Base-by-base conservation (phyloP, 352 stramenopile species). In the Phytophthora fragariae region DNA sequence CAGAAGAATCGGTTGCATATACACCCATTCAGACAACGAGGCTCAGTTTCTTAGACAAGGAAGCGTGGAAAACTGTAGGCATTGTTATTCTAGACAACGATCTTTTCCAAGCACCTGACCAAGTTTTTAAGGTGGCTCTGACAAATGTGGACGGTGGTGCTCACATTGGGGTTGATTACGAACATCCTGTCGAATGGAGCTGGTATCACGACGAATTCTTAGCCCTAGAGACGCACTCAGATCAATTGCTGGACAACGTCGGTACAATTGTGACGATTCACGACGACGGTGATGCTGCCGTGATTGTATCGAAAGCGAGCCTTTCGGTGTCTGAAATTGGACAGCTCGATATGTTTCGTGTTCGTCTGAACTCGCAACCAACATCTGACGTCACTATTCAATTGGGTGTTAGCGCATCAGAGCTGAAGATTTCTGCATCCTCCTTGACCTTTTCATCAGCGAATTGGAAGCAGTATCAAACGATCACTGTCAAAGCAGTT, bases 281-380 rank as follows among this genome's bases (percentile, higher is more conserved):
- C 58, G 86, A 94, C 14, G 86, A 94, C 49, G 73, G 72, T 1
- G 86, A 94, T 62, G 58, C 86, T 3, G 86, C 86, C 0, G 75
- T 94, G 9, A 54, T 94, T 10, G 44, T 94, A n/a, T 83, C 82
- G 1, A 94, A 92, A 63, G 76, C 79, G 4, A 92, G 82, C 59
- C 31, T 92, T 15, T 92, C 85, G 0, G 58, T 86, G 3, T 92
- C 86, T 14, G 85, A 94, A 68, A 89, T 94, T 35, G 85, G 86
- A 2, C 85, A 92, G 62, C 52, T 55, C 5, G 86, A 94, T 66
- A 69, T 21, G 9, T 84, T 92, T 66, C 70, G 69, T 15, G 68
- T 92, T 10, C 67, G 62, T 29, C 53, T 94, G n/a, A 94, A 94
- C 57, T 74, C 85, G 0, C 61, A 69, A 8, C 86, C 86, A 15